A percentile compares a stretch with the other conserved stretches of the same genome.
phyloP scores from a whole-genome alignment of 2,329 filamentous ascomycete genomes.

The Trichoderma afroharzianum region DNA sequence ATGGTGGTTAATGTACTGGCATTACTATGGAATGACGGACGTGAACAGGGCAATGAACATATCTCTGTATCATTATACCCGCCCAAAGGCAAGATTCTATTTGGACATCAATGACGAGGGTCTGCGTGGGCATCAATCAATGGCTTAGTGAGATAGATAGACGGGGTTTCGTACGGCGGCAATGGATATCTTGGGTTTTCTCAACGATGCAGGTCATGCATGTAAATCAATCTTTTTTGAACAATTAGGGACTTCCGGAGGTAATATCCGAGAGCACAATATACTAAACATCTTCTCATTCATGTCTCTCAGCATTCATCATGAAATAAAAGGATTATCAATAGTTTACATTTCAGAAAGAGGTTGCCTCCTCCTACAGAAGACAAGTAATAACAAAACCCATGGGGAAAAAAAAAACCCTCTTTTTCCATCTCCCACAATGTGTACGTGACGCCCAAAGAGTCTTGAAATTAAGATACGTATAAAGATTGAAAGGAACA shows the following conservation, averaged over 20 bases:
- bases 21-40: background rate
- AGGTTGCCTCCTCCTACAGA: background rate
- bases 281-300: no score
- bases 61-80: constrained; percentile 17
- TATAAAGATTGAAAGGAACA: background rate
- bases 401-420: background rate
- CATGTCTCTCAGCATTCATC: no score
- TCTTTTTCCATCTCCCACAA: background rate
- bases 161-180: background rate
- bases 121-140: background rate
- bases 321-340: background rate
- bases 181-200: background rate
- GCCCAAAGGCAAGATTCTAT: background rate
- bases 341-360: background rate
- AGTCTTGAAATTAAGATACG: background rate
- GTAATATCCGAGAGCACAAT: background rate
- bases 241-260: background rate
- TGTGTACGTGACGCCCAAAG: constrained; percentile 6
- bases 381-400: background rate
- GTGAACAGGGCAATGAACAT: constrained; percentile 1
- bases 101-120: background rate
- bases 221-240: background rate
- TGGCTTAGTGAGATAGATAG: constrained; percentile 5
- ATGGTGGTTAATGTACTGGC: background rate
- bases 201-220: background rate